Base-by-base conservation (phyloP, 495 filamentous ascomycete species). In the Xylaria castorea region DNA sequence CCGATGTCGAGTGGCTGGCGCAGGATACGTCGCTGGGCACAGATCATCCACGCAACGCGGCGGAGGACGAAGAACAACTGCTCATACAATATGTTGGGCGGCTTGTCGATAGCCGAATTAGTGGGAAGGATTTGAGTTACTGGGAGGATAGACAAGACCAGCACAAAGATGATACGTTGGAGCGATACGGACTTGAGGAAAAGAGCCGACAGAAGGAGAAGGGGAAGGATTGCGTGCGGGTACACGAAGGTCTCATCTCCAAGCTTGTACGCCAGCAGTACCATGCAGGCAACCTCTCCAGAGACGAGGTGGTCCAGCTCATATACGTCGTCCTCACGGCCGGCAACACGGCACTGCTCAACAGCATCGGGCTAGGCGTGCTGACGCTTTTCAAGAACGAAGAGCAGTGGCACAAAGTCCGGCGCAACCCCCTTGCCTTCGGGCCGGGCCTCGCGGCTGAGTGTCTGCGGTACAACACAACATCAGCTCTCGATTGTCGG, bases 291-390 rank as follows among this genome's bases (percentile, higher is more conserved):
- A 68, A 82, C 25, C 74, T 87, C 16, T 73, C 79, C 3, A 80
- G 77, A 72, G 73, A 68, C 1, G 83, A 85, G 44, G 83, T 80
- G 0, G 77, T 82, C 1, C 80, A 83, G 66, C 83, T 85, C 66
- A 81, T 83, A 0, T 86, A 85, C 73, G 70, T 87, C 32, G 71
- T 85, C 44, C 80, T 87, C 1, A 83, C 85, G 0, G 85, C 84
- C 0, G 84, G 83, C 3, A 87, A 86, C 51, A 83, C 84, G 0
- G 85, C 84, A 14, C 85, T 87, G 81, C 80, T 87, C 14, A 84
- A 81, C 73, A 85, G 85, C 81, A 85, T 85, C 62, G 77, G 79
- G 1, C 74, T 87, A 34, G 82, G 80, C 64, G 77, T 84, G 11
- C 76, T 83, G 1, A 82, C 82, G 1, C 75, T 83, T 44, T 75